These are phyloP conservation scores for Oryza glaberrima DNA, from an alignment of 176 grass and related monocot species.

Conservation along the genomic window DNA sequence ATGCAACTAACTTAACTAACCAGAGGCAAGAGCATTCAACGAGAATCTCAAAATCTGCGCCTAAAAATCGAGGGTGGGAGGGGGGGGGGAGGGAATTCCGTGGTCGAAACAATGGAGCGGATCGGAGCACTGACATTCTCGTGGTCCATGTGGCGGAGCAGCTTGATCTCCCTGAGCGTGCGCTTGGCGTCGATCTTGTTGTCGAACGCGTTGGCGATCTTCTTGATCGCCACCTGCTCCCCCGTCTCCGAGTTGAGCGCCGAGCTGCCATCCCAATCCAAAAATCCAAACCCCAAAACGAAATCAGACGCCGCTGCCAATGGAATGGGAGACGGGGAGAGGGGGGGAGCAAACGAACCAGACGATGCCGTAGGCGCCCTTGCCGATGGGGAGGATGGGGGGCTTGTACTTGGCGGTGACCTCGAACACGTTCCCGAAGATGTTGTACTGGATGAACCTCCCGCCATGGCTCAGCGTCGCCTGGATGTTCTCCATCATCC, in stretches of 20 bases:
- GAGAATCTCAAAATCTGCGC: constrained; percentile 14
- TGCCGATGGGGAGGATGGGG: constrained; percentile 92
- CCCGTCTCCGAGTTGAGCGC: constrained; percentile 92
- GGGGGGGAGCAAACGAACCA: constrained; percentile 39
- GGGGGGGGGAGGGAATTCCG: too few relatives aligned
- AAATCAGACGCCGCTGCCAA: background rate
- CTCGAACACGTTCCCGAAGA: constrained; percentile 97
- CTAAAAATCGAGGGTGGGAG: too few relatives aligned
- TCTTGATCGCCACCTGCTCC: constrained; percentile 99
- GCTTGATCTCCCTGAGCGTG: constrained; percentile 96
- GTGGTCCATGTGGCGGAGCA: constrained; percentile 98
- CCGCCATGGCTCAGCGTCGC: constrained; percentile 87
- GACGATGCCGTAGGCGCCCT: constrained; percentile 99
- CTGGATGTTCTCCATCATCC: constrained; percentile 79
- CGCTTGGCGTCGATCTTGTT: constrained; percentile 99
- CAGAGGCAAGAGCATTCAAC: constrained; percentile 8
- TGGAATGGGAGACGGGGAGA: too few relatives aligned
- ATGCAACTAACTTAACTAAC: constrained; percentile 28
- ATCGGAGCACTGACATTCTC: constrained; percentile 76
- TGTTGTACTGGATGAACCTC: constrained; percentile 96
- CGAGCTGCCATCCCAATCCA: constrained; percentile 47
- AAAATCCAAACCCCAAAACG: background rate
- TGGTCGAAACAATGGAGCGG: background rate
- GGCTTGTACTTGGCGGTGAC: constrained; percentile 91
- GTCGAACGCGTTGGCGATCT: constrained; percentile 99